Evolutionary conservation across 805 yeast species (phyloP).

Genomic region (Blastobotrys peoriensis): DNA sequence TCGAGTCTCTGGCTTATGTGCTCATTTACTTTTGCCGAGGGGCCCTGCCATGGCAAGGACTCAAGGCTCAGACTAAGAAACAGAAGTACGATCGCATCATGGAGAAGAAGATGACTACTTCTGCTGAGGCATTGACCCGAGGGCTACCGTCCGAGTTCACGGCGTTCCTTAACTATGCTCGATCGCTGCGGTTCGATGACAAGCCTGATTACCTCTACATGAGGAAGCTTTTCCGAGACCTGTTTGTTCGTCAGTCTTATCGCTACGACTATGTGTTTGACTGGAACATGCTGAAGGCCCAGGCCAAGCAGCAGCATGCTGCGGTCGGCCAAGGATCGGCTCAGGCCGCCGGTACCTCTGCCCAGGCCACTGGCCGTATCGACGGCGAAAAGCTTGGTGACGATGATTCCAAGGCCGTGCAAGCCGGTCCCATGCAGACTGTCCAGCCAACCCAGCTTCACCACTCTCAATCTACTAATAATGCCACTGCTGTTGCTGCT

Average conservation of each 20-base stretch:
- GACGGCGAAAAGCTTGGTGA: conserved; percentile 3
- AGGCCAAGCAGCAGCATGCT: conserved; percentile 13
- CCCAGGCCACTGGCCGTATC: conserved; percentile 4
- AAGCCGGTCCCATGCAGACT: conserved; percentile 12
- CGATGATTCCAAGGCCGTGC: background rate
- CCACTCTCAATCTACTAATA: conserved; percentile 8
- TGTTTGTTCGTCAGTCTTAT: conserved; percentile 81
- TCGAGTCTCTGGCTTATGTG: conserved; percentile 92
- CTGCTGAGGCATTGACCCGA: conserved; percentile 77
- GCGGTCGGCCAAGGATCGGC: background rate
- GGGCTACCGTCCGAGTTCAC: conserved; percentile 91
- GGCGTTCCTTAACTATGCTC: conserved; percentile 80
- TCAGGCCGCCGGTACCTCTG: conserved; percentile 7
- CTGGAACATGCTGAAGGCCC: conserved; percentile 85
- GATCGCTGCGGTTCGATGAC: conserved; percentile 89
- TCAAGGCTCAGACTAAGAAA: conserved; percentile 93
- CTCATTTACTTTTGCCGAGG: conserved; percentile 93
- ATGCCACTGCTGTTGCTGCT: conserved; percentile 4
- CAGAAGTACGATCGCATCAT: conserved; percentile 94
- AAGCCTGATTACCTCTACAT: conserved; percentile 90
- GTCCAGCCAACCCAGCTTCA: conserved; percentile 14
- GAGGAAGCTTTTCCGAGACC: conserved; percentile 82
- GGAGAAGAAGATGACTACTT: conserved; percentile 90
- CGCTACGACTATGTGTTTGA: conserved; percentile 92
- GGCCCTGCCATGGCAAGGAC: conserved; percentile 97